Evolutionary conservation across 2,329 filamentous ascomycete species (phyloP), one percentile per base, ranked within the genome.

Genomic region (Geosmithia morbida): DNA sequence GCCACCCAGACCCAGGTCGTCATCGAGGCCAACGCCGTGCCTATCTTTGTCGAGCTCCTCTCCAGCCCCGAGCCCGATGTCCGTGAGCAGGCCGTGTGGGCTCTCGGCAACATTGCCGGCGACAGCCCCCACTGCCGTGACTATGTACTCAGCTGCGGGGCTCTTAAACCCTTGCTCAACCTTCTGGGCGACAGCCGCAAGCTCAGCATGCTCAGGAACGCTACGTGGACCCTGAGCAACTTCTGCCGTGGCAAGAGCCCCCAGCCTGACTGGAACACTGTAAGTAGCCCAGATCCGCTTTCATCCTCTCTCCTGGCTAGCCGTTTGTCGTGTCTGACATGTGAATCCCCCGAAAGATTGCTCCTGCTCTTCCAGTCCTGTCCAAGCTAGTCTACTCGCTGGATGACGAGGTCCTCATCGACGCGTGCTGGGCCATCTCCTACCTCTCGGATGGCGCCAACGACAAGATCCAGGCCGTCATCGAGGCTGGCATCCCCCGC

Each of bases 191-290:
- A 98, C 66, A 96, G 92, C 72, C 88, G 92, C 61, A 98, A 98
- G 76, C 74, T 98, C 49, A 97, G 89, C 77, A 98, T 98, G 92
- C 82, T 98, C 46, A 80, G 92, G 56, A 98, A 98, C 64, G 92
- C 92, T 37, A 98, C 92, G 20, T 98, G 92, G 92, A 98, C 92
- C 43, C 73, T 98, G 49, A 97, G 92, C 77, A 98, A 98, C 75
- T 98, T 98, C 72, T 98, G 92, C 73, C 87, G 92, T 74, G 92
- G 92, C 69, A 98, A 98, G 79, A 96, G 90, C 8, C 92, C 92
- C 46, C 92, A 98, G 71, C 92, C 92, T 44, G 92, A 98, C 64
- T 98, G 92, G 92, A 80, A 81, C 61, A 96, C 87, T 39, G 88
- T 95, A 75, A 68, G 87, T 75, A 42, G 43, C 41, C 33, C 19